phyloP scores from a whole-genome alignment of 495 filamentous ascomycete species.

The Hypoxylon crocopeplum region DNA sequence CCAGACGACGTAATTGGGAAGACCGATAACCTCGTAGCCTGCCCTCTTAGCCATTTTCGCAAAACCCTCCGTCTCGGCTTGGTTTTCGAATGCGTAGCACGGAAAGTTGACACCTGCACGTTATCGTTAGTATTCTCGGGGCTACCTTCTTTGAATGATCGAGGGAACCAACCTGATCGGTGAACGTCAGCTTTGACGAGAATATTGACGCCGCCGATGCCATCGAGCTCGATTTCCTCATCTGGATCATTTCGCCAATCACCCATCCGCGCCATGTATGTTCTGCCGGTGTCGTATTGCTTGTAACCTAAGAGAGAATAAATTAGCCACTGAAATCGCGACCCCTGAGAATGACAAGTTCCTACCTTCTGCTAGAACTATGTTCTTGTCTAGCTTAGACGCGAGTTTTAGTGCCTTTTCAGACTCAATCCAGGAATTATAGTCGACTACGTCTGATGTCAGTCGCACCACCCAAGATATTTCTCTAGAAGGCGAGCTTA shows the following conservation, averaged over 20 bases:
- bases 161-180: conserved; percentile 72
- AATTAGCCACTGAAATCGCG: too few relatives aligned
- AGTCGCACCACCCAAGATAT: not conserved
- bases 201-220: conserved; percentile 96
- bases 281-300: conserved; percentile 87
- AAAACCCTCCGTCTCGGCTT: conserved; percentile 98
- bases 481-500: conserved; percentile 54
- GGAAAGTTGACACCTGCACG: conserved; percentile 94
- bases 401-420: conserved; percentile 78
- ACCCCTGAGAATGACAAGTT: too few relatives aligned
- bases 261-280: conserved; percentile 85
- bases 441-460: conserved; percentile 71
- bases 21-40: conserved; percentile 87
- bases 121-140: conserved; percentile 4
- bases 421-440: conserved; percentile 99
- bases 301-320: conserved; percentile 70
- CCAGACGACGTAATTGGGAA: conserved; percentile 99
- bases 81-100: conserved; percentile 96
- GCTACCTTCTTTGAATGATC: not conserved
- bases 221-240: conserved; percentile 88
- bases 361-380: conserved; percentile 83
- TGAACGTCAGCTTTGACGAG: conserved; percentile 98
- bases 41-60: conserved; percentile 98
- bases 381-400: conserved; percentile 73
- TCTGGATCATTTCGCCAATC: conserved; percentile 92